These are phyloP conservation scores for Plasmodium falciparum DNA, from an alignment of 169 alveolate genomes.

Conservation along the genomic window DNA sequence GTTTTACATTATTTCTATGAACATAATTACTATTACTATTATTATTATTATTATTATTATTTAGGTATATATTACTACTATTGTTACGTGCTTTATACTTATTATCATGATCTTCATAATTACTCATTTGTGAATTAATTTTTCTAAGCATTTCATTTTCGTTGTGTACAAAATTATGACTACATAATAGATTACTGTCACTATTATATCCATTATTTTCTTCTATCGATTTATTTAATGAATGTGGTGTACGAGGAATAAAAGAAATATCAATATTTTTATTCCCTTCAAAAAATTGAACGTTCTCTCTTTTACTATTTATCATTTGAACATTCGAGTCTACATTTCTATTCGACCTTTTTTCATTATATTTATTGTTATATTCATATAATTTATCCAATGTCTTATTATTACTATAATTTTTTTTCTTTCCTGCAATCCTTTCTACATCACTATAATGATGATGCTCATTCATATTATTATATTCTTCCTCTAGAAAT, in stretches of 20 bases:
- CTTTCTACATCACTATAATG: slow-evolving; percentile 28
- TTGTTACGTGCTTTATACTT: slow-evolving; percentile 30
- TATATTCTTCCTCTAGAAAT: slow-evolving; percentile 49
- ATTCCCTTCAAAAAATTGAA: neutral
- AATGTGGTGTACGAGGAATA: neutral
- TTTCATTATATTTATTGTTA: slow-evolving; percentile 8
- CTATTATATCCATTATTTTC: slow-evolving; percentile 53
- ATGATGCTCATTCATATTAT: slow-evolving; percentile 43
- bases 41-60: slow-evolving; percentile 4
- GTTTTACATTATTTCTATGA: slow-evolving; percentile 22
- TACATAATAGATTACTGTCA: slow-evolving; percentile 41
- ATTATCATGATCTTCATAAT: neutral
- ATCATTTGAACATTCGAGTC: neutral
- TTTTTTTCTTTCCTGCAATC: neutral
- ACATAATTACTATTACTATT: neutral
- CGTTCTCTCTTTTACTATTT: neutral
- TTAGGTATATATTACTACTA: slow-evolving; percentile 40
- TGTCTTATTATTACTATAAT: slow-evolving; percentile 13
- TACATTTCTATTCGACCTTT: neutral
- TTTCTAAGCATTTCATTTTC: slow-evolving; percentile 31
- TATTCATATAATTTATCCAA: slow-evolving; percentile 45
- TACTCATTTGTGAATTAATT: slow-evolving; percentile 18
- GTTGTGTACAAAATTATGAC: slow-evolving; percentile 5
- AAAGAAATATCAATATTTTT: neutral
- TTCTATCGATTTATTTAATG: slow-evolving; percentile 12